These are phyloP conservation scores for Spergularia azorica DNA, from an alignment of 179 eudicot species.

Conservation along the genomic window DNA sequence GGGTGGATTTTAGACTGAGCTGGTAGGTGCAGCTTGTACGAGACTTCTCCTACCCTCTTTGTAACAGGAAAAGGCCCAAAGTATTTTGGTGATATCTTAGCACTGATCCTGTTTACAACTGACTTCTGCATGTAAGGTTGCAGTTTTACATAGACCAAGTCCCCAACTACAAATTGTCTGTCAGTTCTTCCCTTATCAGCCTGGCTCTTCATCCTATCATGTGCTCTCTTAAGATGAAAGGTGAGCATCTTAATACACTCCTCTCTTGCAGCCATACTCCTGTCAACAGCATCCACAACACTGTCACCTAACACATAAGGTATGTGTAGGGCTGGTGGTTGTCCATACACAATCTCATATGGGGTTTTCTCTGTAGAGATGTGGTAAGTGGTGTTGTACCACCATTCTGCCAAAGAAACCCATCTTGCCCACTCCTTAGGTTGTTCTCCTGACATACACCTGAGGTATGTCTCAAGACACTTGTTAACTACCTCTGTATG, in stretches of 20 bases:
- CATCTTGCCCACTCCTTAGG: no score
- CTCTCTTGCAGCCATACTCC: neutral
- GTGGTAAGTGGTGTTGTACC: neutral
- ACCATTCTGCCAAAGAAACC: no score
- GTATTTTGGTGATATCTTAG: neutral
- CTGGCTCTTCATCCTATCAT: neutral
- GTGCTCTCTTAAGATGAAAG: neutral
- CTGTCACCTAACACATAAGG: neutral
- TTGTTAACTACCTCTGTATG: no score
- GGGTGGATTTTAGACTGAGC: neutral
- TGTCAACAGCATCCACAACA: neutral
- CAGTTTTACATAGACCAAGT: neutral
- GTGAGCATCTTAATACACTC: neutral
- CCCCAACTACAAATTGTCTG: neutral
- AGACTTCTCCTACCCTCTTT: neutral
- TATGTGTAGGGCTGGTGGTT: neutral
- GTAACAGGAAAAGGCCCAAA: neutral
- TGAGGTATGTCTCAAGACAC: neutral
- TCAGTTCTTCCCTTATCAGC: neutral
- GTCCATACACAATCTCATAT: neutral
- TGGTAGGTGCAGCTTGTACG: neutral
- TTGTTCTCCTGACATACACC: neutral
- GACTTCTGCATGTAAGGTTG: no score
- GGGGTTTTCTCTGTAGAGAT: neutral
- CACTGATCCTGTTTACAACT: neutral